Evolutionary conservation across 805 yeast species (phyloP).

Genomic region (Kuraishia piskuri): DNA sequence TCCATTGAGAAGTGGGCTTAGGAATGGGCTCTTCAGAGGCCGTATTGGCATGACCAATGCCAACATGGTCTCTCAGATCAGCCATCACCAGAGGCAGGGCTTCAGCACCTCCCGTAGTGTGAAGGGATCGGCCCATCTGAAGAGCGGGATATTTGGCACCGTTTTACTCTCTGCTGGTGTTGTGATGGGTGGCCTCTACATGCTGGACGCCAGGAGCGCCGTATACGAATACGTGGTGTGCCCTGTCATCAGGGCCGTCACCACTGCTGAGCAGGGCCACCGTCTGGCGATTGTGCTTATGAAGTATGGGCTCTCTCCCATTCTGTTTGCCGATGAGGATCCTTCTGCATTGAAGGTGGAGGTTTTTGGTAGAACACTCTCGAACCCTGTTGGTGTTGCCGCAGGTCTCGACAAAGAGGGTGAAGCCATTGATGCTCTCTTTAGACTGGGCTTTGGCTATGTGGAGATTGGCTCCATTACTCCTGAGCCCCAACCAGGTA

Average conservation of each 20-base stretch:
- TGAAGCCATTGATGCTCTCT: slow-evolving; percentile 78
- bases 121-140: neutral
- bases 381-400: slow-evolving; percentile 84
- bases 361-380: slow-evolving; percentile 56
- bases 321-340: slow-evolving; percentile 42
- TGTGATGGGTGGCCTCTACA: slow-evolving; percentile 37
- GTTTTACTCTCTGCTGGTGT: slow-evolving; percentile 13
- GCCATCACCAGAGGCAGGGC: neutral
- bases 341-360: slow-evolving; percentile 46
- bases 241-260: slow-evolving; percentile 60
- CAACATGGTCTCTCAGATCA: neutral
- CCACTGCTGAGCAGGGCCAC: slow-evolving; percentile 87
- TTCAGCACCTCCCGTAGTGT: too few relatives aligned
- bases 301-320: slow-evolving; percentile 64
- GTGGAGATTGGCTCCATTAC: slow-evolving; percentile 93
- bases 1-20: neutral
- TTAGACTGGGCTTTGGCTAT: slow-evolving; percentile 74
- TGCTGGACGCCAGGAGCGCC: slow-evolving; percentile 75
- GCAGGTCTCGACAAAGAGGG: slow-evolving; percentile 96
- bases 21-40: neutral
- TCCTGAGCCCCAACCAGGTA: slow-evolving; percentile 90
- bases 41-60: neutral
- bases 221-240: slow-evolving; percentile 74
- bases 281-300: slow-evolving; percentile 59
- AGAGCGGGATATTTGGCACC: neutral